Conservation (phyloP, 345 rosid species). For the Hibiscus mutabilis region DNA sequence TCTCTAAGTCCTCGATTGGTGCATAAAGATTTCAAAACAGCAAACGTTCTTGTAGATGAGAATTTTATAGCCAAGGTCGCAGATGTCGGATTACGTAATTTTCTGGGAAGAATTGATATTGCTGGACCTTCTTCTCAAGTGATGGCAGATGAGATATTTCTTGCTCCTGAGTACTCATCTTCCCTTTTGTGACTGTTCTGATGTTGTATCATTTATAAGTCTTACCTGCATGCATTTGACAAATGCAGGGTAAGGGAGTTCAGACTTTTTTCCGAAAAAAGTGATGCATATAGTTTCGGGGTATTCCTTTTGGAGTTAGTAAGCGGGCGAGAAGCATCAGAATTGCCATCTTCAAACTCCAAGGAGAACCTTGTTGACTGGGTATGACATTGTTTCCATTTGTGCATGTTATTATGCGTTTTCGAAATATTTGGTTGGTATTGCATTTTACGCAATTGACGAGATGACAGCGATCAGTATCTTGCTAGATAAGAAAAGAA, state of each 20-base stretch:
- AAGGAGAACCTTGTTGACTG: constrained; percentile 60
- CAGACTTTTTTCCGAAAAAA: constrained; percentile 76
- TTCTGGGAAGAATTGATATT: constrained; percentile 58
- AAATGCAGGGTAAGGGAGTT: constrained; percentile 72
- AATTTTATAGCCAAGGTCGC: constrained; percentile 24
- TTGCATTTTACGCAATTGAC: constrained; percentile 8
- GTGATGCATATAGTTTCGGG: constrained; percentile 87
- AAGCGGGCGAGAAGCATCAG: constrained; percentile 68
- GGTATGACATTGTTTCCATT: constrained; percentile 40
- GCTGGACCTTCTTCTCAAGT: constrained; percentile 77
- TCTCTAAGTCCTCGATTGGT: constrained; percentile 32
- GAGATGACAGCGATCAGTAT: background rate
- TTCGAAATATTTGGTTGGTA: constrained; percentile 6
- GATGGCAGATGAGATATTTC: constrained; percentile 71
- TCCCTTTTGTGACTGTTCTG: background rate
- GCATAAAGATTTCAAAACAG: background rate
- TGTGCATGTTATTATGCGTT: background rate
- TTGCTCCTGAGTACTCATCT: constrained; percentile 67
- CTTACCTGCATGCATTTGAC: constrained; percentile 7
- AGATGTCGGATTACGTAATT: constrained; percentile 80
- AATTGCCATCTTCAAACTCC: constrained; percentile 41
- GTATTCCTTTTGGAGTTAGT: constrained; percentile 84
- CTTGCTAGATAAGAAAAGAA: background rate
- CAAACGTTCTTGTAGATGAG: background rate
- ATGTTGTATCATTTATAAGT: constrained; percentile 1